Base-by-base conservation (phyloP, 441 rosid genomes). In the Gossypium gossypioides region DNA sequence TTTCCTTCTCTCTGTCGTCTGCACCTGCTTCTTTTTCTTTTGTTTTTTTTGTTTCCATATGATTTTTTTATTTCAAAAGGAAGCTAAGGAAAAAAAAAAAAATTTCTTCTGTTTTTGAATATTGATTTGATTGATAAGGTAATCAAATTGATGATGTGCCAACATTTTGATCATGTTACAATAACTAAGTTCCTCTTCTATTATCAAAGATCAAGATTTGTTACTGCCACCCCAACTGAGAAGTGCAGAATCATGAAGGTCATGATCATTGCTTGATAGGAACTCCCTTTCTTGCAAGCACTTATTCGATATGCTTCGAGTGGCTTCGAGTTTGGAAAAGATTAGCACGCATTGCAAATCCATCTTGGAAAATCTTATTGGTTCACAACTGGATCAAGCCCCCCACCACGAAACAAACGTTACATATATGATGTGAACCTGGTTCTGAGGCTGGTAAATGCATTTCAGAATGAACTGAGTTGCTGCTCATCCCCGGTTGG, bases 311-410 rank as follows among this genome's bases (percentile, higher is more conserved):
- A 22, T 83, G 29, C 77, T 78, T 3, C 83, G 73, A 50, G 62
- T 74, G 0, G 74, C 77, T 16, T 81, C 81, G 2, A 72, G 78
- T 40, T 48, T 79, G 77, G 70, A 73, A 66, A 54, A 9, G 12
- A 66, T 78, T 6, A 75, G 78, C 52, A 82, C 19, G 68, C 4
- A 24, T 9, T 65, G 67, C 69, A 60, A 16, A 56, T 16, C 68
- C 37, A 71, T 62, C 44, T 19, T 89, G 34, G 89, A 85, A 83
- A 76, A 55, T 9, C 73, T 84, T 61, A 83, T 86, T 2, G 86
- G 89, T 67, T 78, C 78, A 0, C 78, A 48, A 67, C 83, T 89
- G 10, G 89, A 86, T 76, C 81, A 80, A 75, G 86, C 88, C 83
- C 72, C 57, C 69, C 88, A 13, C 84, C 81, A 0, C 32, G 0